A percentile compares a stretch with the other conserved stretches of the same genome.
phyloP scores from a whole-genome alignment of 805 yeast species.

The Teunomyces atbi region DNA sequence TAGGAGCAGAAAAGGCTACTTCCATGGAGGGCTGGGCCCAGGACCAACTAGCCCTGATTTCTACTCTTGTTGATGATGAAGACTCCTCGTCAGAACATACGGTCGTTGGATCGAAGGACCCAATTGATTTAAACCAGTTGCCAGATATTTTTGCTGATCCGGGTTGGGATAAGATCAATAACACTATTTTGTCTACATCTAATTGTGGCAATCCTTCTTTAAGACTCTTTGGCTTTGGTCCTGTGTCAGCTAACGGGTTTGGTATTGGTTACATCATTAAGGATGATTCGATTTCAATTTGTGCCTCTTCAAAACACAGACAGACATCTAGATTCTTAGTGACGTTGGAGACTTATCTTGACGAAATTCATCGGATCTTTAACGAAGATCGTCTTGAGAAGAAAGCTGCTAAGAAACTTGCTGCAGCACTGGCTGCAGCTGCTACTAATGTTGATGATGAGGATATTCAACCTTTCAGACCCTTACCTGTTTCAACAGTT shows the following conservation, averaged over 20 bases:
- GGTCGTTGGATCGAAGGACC: conserved; percentile 19
- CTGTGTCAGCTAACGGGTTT: conserved; percentile 56
- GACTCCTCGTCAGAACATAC: conserved; percentile 29
- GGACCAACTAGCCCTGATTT: conserved; percentile 14
- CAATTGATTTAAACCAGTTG: conserved; percentile 31
- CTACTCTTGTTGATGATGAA: conserved; percentile 15
- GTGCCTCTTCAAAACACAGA: conserved; percentile 60
- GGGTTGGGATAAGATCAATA: conserved; percentile 86
- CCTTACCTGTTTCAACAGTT: background rate
- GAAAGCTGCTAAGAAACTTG: conserved; percentile 1
- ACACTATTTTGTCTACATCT: conserved; percentile 67
- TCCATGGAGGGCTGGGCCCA: conserved; percentile 1
- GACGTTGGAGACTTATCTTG: conserved; percentile 50
- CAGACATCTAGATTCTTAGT: conserved; percentile 56
- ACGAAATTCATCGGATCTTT: conserved; percentile 41
- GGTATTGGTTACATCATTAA: conserved; percentile 57
- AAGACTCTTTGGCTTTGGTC: conserved; percentile 58
- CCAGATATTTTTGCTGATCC: conserved; percentile 80
- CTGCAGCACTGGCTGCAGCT: background rate
- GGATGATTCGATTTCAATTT: conserved; percentile 50
- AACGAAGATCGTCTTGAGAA: conserved; percentile 20
- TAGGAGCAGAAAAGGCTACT: conserved; percentile 10
- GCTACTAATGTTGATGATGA: background rate
- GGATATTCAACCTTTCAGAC: background rate
- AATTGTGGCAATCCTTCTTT: conserved; percentile 63